Conservation (phyloP, 2,329 filamentous ascomycete species). For the Aureobasidium sp. region DNA sequence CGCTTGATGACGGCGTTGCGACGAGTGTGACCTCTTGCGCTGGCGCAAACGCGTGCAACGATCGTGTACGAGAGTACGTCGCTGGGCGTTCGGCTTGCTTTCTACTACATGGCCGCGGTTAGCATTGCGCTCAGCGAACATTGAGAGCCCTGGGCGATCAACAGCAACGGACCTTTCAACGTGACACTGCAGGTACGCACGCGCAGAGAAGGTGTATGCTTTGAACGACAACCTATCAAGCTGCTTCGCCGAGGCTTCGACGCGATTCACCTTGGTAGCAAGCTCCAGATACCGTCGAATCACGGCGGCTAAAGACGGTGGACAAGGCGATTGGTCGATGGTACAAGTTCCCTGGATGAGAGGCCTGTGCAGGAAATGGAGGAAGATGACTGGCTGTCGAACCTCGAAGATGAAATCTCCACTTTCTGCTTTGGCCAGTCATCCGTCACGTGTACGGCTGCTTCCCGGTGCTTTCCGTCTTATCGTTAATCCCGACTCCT, state of each 20-base stretch:
- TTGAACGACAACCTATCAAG: slow-evolving; percentile 8
- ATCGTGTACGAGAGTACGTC: not conserved
- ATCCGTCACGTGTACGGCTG: too few species aligned
- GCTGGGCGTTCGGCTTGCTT: not conserved
- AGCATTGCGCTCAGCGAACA: not conserved
- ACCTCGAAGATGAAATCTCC: not conserved
- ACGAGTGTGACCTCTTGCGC: slow-evolving; percentile 1
- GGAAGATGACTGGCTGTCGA: slow-evolving; percentile 7
- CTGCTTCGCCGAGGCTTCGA: slow-evolving; percentile 9
- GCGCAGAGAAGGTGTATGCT: slow-evolving; percentile 3
- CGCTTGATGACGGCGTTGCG: not conserved
- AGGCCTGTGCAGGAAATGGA: slow-evolving; percentile 6
- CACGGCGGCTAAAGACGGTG: slow-evolving; percentile 9
- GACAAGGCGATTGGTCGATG: slow-evolving; percentile 10
- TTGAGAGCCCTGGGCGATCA: not conserved
- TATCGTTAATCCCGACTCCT: too few species aligned
- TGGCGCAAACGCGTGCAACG: slow-evolving; percentile 2
- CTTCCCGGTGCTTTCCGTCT: too few species aligned
- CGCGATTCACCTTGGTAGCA: not conserved
- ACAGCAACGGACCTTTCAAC: not conserved
- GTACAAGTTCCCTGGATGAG: not conserved
- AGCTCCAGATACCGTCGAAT: slow-evolving; percentile 5
- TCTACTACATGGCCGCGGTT: not conserved
- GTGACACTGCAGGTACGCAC: slow-evolving; percentile 12
- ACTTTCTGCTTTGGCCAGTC: not conserved